Percentiles rank a stretch among this genome's conserved stretches.
Evolutionary conservation across 192 early-diverging fungal genomes (phyloP).

Genomic region (Umbelopsis ramanniana): DNA sequence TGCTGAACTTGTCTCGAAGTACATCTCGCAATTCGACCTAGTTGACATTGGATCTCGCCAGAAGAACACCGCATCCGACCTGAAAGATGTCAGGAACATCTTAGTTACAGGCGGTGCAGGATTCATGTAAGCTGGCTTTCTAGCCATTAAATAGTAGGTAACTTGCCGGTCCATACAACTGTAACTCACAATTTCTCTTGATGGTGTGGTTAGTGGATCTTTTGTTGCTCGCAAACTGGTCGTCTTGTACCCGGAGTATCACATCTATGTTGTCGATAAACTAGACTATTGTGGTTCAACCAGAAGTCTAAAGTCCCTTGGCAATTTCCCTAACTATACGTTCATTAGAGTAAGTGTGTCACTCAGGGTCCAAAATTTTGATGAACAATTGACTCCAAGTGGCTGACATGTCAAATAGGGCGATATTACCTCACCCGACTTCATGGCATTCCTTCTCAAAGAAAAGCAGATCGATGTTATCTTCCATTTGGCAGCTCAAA

Average conservation of each 20-base stretch:
- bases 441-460: constrained; percentile 63
- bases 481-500: constrained; percentile 82
- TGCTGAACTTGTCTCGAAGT: background rate
- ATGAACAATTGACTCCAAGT: background rate
- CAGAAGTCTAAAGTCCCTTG: constrained; percentile 55
- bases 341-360: constrained; percentile 62
- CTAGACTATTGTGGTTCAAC: constrained; percentile 80
- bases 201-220: constrained; percentile 55
- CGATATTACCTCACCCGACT: constrained; percentile 68
- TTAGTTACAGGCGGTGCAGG: constrained; percentile 85
- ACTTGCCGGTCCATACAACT: background rate
- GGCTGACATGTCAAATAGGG: constrained; percentile 43
- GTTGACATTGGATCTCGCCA: constrained; percentile 43
- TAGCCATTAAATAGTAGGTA: too few relatives aligned
- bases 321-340: constrained; percentile 54
- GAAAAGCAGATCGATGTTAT: constrained; percentile 75
- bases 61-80: constrained; percentile 23
- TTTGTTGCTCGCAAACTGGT: constrained; percentile 67
- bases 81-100: constrained; percentile 59
- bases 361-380: background rate
- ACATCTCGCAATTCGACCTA: constrained; percentile 40
- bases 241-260: constrained; percentile 68
- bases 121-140: constrained; percentile 66
- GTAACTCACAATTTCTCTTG: background rate
- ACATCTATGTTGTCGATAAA: constrained; percentile 71